Evolutionary conservation across 108 stramenopile species (phyloP).

Genomic region (Skeletonema potamos): DNA sequence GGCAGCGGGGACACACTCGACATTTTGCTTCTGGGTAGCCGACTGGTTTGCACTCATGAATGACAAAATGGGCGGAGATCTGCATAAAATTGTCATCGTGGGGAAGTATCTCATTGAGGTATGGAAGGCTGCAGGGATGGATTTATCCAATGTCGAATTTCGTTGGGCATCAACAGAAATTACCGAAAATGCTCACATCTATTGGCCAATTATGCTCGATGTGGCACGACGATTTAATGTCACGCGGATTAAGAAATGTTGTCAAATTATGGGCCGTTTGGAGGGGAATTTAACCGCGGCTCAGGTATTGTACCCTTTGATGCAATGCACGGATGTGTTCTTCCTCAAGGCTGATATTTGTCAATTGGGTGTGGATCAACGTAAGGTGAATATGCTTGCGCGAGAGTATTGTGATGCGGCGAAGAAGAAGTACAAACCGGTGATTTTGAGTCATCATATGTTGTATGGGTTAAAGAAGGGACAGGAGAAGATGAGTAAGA

Average conservation of each 20-base stretch:
- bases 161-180: conserved; percentile 99
- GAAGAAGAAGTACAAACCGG: conserved; percentile 93
- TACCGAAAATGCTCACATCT: conserved; percentile 85
- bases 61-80: conserved; percentile 99
- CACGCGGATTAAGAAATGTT: conserved; percentile 95
- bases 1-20: conserved; percentile 72
- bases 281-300: conserved; percentile 94
- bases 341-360: conserved; percentile 99
- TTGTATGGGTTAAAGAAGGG: conserved; percentile 97
- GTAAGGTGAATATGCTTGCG: conserved; percentile 99
- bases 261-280: conserved; percentile 98
- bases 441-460: conserved; percentile 94
- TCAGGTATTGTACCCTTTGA: conserved; percentile 96
- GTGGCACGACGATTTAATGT: conserved; percentile 94
- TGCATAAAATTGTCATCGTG: conserved; percentile 91
- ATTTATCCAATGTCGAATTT: conserved; percentile 95
- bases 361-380: conserved; percentile 98
- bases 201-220: conserved; percentile 97
- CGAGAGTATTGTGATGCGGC: conserved; percentile 96
- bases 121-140: conserved; percentile 99
- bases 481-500: conserved; percentile 99
- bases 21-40: conserved; percentile 99
- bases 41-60: conserved; percentile 99
- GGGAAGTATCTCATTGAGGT: conserved; percentile 99
- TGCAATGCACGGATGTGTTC: conserved; percentile 99